Evolutionary conservation across 192 early-diverging fungal species (phyloP).

Genomic region (Coemansia brasiliensis): DNA sequence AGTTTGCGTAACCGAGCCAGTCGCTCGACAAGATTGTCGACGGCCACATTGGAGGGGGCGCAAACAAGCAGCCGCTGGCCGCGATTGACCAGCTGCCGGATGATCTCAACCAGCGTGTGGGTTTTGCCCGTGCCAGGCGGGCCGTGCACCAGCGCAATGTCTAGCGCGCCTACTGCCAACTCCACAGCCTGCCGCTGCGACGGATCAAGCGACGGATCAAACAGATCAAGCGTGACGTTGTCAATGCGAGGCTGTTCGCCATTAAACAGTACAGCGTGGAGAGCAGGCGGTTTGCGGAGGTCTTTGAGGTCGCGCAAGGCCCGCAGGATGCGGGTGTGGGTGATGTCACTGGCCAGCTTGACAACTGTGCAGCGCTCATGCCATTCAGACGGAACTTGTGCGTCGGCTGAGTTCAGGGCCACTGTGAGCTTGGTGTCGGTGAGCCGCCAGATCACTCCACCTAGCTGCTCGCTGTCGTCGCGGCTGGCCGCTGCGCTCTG

Average conservation of each 20-base stretch:
- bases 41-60: slow-evolving; percentile 86
- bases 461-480: background rate
- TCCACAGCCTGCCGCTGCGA: slow-evolving; percentile 72
- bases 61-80: slow-evolving; percentile 78
- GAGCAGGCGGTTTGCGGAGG: slow-evolving; percentile 18
- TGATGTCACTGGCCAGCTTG: slow-evolving; percentile 58
- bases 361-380: slow-evolving; percentile 60
- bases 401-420: slow-evolving; percentile 60
- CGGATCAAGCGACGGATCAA: slow-evolving; percentile 65
- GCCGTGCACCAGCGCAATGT: slow-evolving; percentile 79
- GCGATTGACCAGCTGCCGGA: slow-evolving; percentile 67
- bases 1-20: slow-evolving; percentile 59
- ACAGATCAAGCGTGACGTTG: slow-evolving; percentile 41
- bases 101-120: slow-evolving; percentile 80
- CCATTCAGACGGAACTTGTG: slow-evolving; percentile 57
- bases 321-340: slow-evolving; percentile 44
- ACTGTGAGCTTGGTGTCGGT: slow-evolving; percentile 63
- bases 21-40: slow-evolving; percentile 85
- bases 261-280: slow-evolving; percentile 51
- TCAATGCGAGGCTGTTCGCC: slow-evolving; percentile 28
- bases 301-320: slow-evolving; percentile 32
- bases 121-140: slow-evolving; percentile 93
- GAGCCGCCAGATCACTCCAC: slow-evolving; percentile 61
- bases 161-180: slow-evolving; percentile 60
- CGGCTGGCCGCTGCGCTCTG: background rate